phyloP scores from a whole-genome alignment of 805 yeast species.

The Geotrichum ghanense region DNA sequence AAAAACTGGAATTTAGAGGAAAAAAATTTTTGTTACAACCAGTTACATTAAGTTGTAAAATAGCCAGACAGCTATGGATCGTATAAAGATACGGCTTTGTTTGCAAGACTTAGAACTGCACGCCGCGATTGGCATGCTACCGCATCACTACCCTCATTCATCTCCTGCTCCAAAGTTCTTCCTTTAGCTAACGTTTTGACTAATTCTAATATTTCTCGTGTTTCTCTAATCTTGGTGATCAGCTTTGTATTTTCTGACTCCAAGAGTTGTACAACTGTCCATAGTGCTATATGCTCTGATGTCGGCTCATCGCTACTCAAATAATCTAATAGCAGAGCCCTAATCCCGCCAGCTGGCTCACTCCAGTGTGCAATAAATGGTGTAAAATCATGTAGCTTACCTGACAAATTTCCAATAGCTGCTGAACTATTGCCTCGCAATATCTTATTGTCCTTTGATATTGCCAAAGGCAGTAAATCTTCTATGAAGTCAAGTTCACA shows the following conservation, averaged over 20 bases:
- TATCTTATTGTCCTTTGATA: constrained; percentile 66
- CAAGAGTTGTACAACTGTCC: constrained; percentile 89
- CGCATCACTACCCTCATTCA: constrained; percentile 5
- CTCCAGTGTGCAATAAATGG: constrained; percentile 72
- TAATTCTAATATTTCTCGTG: constrained; percentile 23
- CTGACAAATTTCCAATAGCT: constrained; percentile 89
- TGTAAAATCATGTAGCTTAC: constrained; percentile 75
- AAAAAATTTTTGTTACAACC: too few species aligned
- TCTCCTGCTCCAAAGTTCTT: background rate
- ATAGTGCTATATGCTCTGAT: constrained; percentile 93
- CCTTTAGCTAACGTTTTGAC: constrained; percentile 23
- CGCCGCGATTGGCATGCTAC: background rate
- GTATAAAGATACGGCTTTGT: background rate
- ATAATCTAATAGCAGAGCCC: constrained; percentile 72
- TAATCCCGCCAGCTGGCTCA: constrained; percentile 71
- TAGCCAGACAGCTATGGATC: too few species aligned
- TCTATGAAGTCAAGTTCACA: constrained; percentile 75
- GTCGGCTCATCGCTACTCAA: constrained; percentile 79
- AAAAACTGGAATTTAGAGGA: too few species aligned
- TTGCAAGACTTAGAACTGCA: constrained; percentile 2
- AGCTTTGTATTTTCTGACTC: constrained; percentile 71
- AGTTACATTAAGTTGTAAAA: too few species aligned
- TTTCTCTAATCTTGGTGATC: constrained; percentile 20
- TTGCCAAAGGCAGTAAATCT: constrained; percentile 84
- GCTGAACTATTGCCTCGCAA: constrained; percentile 98